phyloP scores from a whole-genome alignment of 164 flowering plant species.

The Santalum album region DNA sequence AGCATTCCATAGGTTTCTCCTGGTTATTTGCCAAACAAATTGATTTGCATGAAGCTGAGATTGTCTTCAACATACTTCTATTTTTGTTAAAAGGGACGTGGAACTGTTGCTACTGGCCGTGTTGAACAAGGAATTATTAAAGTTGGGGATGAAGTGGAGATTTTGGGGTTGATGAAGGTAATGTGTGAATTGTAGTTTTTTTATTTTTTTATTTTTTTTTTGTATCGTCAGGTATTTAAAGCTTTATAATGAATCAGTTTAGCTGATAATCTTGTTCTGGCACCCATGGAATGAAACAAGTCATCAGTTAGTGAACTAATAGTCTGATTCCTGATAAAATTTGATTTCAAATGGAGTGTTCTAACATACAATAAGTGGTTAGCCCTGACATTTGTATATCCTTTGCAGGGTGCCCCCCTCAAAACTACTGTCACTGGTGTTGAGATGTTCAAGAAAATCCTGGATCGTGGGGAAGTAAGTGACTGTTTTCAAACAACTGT shows the following conservation, averaged over 20 bases:
- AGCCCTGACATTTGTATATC: neutral
- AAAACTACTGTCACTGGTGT: constrained; percentile 85
- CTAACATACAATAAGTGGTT: too few species aligned
- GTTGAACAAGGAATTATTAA: constrained; percentile 90
- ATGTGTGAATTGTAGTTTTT: neutral
- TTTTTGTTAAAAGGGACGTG: constrained; percentile 68
- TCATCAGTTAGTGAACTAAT: too few species aligned
- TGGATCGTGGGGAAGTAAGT: constrained; percentile 83
- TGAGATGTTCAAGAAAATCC: constrained; percentile 95
- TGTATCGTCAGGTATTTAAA: too few species aligned
- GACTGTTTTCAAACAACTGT: neutral
- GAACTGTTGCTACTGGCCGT: constrained; percentile 98
- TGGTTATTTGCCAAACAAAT: neutral
- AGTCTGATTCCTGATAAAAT: too few species aligned
- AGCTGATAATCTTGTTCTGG: neutral
- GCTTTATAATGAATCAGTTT: too few species aligned
- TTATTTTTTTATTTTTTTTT: neutral
- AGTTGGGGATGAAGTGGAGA: constrained; percentile 92
- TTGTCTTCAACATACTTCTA: neutral
- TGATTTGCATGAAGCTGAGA: neutral
- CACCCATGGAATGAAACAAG: neutral
- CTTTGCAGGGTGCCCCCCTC: constrained; percentile 48
- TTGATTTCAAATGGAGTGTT: too few species aligned
- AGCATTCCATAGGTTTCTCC: too few species aligned
- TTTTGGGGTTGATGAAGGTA: constrained; percentile 77